phyloP scores from a whole-genome alignment of 306 rosid species.

The Lathyrus aphaca region DNA sequence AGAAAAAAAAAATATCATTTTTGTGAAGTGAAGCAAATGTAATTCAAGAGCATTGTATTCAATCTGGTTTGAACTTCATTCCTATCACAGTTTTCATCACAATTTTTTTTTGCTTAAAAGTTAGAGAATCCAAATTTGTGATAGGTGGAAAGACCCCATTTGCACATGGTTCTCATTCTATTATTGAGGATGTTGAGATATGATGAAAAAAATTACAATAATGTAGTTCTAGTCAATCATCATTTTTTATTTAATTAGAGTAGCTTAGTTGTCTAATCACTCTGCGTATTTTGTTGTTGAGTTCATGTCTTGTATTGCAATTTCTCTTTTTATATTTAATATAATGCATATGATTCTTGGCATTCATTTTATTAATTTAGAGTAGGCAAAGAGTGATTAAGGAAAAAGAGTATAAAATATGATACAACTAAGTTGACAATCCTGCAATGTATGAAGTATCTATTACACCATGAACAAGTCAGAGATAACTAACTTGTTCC shows the following conservation, averaged over 20 bases:
- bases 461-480: too few relatives aligned
- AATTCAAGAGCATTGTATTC: background rate
- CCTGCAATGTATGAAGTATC: too few relatives aligned
- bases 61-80: background rate
- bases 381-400: too few relatives aligned
- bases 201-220: background rate
- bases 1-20: conserved; percentile 18
- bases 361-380: too few relatives aligned
- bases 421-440: too few relatives aligned
- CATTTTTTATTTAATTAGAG: background rate
- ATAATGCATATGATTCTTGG: background rate
- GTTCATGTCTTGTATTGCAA: background rate
- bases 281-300: background rate
- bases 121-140: too few relatives aligned
- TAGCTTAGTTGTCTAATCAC: background rate
- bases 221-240: background rate
- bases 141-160: too few relatives aligned
- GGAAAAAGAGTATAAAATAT: too few relatives aligned
- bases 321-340: too few relatives aligned
- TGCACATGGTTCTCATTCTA: background rate
- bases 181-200: background rate
- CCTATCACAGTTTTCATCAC: background rate
- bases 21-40: conserved; percentile 25
- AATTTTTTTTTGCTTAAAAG: too few relatives aligned
- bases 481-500: too few relatives aligned